Percentiles rank a stretch among this genome's conserved stretches.
Conservation (phyloP, 2,329 filamentous ascomycete genomes). For the Alternaria infectoria region DNA sequence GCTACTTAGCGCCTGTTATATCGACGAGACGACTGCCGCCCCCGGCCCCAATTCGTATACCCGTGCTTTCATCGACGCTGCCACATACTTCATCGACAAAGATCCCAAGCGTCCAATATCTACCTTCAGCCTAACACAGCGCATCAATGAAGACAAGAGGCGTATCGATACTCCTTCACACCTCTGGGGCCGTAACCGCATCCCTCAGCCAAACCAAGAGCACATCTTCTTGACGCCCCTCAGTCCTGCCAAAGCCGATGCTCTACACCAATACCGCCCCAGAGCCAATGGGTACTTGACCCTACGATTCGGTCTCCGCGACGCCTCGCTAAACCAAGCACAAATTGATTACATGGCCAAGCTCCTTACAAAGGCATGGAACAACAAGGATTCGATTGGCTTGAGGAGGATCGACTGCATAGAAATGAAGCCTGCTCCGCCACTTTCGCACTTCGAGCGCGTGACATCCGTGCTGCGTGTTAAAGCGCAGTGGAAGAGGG, state of each 20-base stretch:
- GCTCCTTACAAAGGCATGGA: slow-evolving; percentile 35
- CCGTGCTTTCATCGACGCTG: slow-evolving; percentile 40
- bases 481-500: slow-evolving; percentile 38
- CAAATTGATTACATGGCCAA: slow-evolving; percentile 41
- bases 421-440: slow-evolving; percentile 30
- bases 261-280: slow-evolving; percentile 1
- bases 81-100: slow-evolving; percentile 29
- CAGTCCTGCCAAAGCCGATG: slow-evolving; percentile 13
- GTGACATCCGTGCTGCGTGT: slow-evolving; percentile 34
- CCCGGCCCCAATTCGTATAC: slow-evolving; percentile 44
- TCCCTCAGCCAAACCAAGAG: slow-evolving; percentile 28
- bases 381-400: slow-evolving; percentile 33
- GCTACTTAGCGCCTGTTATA: slow-evolving; percentile 39
- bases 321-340: slow-evolving; percentile 30
- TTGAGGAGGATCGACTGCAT: slow-evolving; percentile 44
- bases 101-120: slow-evolving; percentile 35
- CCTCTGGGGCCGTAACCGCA: slow-evolving; percentile 30
- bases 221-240: slow-evolving; percentile 42
- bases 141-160: slow-evolving; percentile 31
- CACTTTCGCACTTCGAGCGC: slow-evolving; percentile 34
- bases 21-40: slow-evolving; percentile 34
- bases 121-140: slow-evolving; percentile 36
- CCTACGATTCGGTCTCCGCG: slow-evolving; percentile 37
- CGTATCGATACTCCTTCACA: slow-evolving; percentile 38
- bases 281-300: slow-evolving; percentile 39